Base-by-base conservation (phyloP, 179 eudicot genomes). In the Beta lomatogona region DNA sequence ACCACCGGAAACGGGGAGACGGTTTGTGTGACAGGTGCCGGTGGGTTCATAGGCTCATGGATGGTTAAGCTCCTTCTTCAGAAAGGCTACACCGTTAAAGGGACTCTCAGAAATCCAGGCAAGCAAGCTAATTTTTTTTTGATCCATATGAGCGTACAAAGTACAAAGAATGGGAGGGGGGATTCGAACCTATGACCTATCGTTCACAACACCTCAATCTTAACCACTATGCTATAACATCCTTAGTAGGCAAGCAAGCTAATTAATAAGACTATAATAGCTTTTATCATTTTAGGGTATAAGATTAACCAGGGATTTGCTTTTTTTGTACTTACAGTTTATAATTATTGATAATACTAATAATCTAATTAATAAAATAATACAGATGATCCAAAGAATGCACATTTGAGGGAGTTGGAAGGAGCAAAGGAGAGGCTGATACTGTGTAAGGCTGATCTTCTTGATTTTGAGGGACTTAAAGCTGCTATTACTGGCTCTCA, bases 41-140 rank as follows among this genome's bases (percentile, higher is more conserved):
- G 97, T 2, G 99, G 99, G 0, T 96, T 89, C 90, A 93, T 96
- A 6, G 99, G 97, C 41, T 96, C 99, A 0, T 96, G 99, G 99
- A 77, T 94, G 2, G 99, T 96, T 22, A 94, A 96, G 84, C 80
- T 88, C 6, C 97, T 96, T 68, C 89, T 96, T 13, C 89, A 92
- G 46, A 91, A 77, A 77, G 97, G 97, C 41, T 96, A 94, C 72
- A 86, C 85, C 4, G 98, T 96, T 25, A 87, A 91, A 78, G 99
- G 99, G 60, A 96, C 99, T 19, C 92, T 90, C 71, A 85, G 99
- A 85, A 96, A 96, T 71, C 99, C 99, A 85, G 99, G 87, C 54
- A 82, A 57, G 50, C 0, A 25, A 25, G 28, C 28, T 25, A 25
- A 25, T 25, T 25, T n/a, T n/a, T n/a, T n/a, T n/a, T n/a, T n/a